Conservation (phyloP, 306 rosid genomes). For the Fragaria iinumae region DNA sequence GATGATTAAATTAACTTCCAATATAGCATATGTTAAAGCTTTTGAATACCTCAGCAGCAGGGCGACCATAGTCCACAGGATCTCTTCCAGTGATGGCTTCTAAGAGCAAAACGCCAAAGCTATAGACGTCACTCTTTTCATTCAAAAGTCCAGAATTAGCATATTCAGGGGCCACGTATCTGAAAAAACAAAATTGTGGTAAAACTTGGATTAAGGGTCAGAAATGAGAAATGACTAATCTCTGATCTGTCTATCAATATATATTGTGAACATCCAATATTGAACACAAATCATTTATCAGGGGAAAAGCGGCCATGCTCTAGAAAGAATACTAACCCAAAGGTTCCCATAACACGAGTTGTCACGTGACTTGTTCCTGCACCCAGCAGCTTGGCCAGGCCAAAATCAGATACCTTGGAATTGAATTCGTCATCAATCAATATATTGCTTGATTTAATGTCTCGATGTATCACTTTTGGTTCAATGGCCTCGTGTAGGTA, state of each 20-base stretch:
- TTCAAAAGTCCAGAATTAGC: slow-evolving; percentile 89
- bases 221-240: slow-evolving; percentile 4
- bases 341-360: slow-evolving; percentile 96
- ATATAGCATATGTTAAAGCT: not conserved
- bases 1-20: not conserved
- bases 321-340: slow-evolving; percentile 60
- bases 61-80: slow-evolving; percentile 88
- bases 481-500: slow-evolving; percentile 94
- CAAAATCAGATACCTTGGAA: slow-evolving; percentile 95
- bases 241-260: not conserved
- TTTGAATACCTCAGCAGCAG: slow-evolving; percentile 62
- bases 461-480: slow-evolving; percentile 91
- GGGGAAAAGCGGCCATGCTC: slow-evolving; percentile 8
- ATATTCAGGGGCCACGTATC: slow-evolving; percentile 93
- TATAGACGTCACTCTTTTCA: slow-evolving; percentile 91
- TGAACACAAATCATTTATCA: slow-evolving; percentile 12
- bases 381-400: slow-evolving; percentile 89
- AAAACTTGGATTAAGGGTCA: not conserved
- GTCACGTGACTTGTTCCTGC: slow-evolving; percentile 91
- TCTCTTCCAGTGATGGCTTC: slow-evolving; percentile 92
- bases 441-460: slow-evolving; percentile 91
- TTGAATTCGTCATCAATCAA: slow-evolving; percentile 84
- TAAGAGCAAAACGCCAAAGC: slow-evolving; percentile 83
- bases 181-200: slow-evolving; percentile 19
- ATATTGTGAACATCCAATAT: not conserved